A percentile compares a stretch with the other conserved stretches of the same genome.
These are phyloP conservation scores for Cladophialophora exuberans DNA, from an alignment of 2,329 filamentous ascomycete genomes.

Conservation along the genomic window DNA sequence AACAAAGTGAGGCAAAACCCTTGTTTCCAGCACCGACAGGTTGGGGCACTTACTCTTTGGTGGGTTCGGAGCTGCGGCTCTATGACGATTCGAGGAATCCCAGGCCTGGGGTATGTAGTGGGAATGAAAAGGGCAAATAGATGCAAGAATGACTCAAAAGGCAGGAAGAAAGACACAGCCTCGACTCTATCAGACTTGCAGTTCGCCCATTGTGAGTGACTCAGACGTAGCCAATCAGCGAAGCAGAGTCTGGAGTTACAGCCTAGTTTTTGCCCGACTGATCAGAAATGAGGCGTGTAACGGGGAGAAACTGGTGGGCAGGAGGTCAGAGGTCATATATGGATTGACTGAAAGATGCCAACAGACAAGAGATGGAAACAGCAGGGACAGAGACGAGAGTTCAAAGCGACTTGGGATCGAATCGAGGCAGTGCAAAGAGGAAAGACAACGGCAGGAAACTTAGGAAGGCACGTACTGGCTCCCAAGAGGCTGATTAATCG, in stretches of 20 bases:
- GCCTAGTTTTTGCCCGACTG: background rate
- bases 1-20: conserved; percentile 3
- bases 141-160: too few relatives aligned
- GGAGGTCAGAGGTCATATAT: too few relatives aligned
- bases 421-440: conserved; percentile 1
- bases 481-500: background rate
- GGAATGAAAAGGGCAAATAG: background rate
- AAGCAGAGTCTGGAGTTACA: background rate
- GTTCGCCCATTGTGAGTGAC: background rate
- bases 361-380: background rate
- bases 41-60: background rate
- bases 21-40: background rate
- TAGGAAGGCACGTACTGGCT: background rate
- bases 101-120: background rate
- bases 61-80: background rate
- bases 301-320: too few relatives aligned
- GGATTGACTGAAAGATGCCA: too few relatives aligned
- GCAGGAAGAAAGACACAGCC: conserved; percentile 5
- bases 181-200: conserved; percentile 2
- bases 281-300: conserved; percentile 2
- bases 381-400: background rate
- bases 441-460: too few relatives aligned
- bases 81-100: background rate
- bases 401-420: background rate
- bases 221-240: background rate